A percentile compares a stretch with the other conserved stretches of the same genome.
phyloP scores from a whole-genome alignment of 2,329 filamentous ascomycete genomes.

The Calonectria pseudoreteaudii region DNA sequence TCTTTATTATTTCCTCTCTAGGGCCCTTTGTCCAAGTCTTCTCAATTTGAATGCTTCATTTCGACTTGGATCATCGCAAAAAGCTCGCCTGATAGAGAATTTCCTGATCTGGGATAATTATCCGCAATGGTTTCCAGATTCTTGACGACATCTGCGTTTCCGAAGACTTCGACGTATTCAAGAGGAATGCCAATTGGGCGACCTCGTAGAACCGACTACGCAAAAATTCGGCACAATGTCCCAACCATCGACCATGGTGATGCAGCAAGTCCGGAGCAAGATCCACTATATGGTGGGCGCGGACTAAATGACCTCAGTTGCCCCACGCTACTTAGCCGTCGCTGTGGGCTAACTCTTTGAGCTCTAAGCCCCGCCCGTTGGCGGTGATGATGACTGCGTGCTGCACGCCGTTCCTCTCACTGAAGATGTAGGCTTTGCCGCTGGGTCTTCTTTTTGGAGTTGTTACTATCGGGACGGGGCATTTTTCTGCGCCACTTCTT shows the following conservation, averaged over 20 bases:
- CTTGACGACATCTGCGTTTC: neutral
- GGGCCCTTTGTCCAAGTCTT: neutral
- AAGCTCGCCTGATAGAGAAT: neutral
- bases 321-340: neutral
- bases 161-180: neutral
- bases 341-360: neutral
- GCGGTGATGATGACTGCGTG: neutral
- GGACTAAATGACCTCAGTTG: neutral
- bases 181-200: neutral
- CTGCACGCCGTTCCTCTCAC: neutral
- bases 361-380: neutral
- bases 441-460: neutral
- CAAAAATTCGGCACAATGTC: neutral
- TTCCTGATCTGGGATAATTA: neutral
- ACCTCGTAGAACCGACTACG: neutral
- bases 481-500: neutral
- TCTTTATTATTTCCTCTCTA: neutral
- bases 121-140: neutral
- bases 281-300: neutral
- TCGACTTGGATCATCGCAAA: neutral
- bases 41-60: neutral
- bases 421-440: neutral
- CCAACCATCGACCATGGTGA: neutral
- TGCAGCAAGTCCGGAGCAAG: no score
- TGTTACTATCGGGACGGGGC: neutral